Evolutionary conservation across 2,329 filamentous ascomycete species (phyloP), one percentile per base, ranked within the genome.

Genomic region (Xylariaceae sp.): DNA sequence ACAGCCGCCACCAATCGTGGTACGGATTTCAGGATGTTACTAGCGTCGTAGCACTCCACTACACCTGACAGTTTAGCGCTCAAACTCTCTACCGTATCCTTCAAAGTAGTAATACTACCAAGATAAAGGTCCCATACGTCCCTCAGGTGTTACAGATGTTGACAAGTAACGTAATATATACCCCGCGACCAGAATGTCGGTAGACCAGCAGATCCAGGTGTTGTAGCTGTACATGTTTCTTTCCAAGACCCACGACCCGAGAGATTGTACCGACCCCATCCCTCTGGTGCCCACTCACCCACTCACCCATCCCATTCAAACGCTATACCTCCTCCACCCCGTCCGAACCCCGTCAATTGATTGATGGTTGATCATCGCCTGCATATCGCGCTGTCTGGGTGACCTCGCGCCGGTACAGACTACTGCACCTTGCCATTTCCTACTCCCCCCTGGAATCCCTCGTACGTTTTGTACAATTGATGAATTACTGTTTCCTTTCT

Each of bases 381-480:
- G 49, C 54, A 49, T 53, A 53, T 50, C 49, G 50, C 36, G 50
- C 49, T 43, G 45, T 63, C 59, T 64, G 52, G 64, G 66, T 68
- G 62, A 67, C 65, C 63, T 69, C 61, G 64, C 62, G 66, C 61
- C 61, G 65, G 66, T 64, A 67, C 60, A 65, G 62, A 61, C 62
- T 66, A 60, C 58, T 64, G 61, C 58, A 65, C 51, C 58, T 50
- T 58, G 41, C 57, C 56, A 65, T 62, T 65, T 64, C 65, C 65
- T 62, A 67, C 53, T 54, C 61, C 54, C 53, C 53, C 60, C 62
- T 65, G 34, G 55, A 44, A 52, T 65, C 58, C 62, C 61, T 58
- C 58, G 29, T 65, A 56, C 48, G 36, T 65, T 64, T 53, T 51
- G 54, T 47, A 43, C 44, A 47, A 34, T 56, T 40, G 21, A 21